phyloP scores from a whole-genome alignment of 176 grass and related monocot genomes.

The Carex kokanica region DNA sequence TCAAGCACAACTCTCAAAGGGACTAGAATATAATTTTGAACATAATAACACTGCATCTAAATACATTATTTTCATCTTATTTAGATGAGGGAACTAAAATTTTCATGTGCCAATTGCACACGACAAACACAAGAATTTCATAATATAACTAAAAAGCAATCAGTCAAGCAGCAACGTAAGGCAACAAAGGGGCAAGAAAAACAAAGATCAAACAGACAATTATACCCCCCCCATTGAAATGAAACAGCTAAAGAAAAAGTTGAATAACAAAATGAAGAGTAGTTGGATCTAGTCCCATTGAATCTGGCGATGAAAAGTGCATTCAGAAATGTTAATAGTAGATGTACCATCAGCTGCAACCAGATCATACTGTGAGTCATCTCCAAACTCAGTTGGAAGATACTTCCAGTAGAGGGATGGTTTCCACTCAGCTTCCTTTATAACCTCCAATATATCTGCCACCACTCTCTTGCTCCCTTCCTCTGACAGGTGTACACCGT shows the following conservation, averaged over 20 bases:
- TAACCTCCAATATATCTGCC: slow-evolving; percentile 49
- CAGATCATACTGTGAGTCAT: slow-evolving; percentile 69
- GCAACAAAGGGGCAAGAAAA: not conserved
- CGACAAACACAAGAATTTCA: not conserved
- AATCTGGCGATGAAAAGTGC: slow-evolving; percentile 48
- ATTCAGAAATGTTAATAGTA: slow-evolving; percentile 63
- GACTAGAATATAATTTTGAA: not conserved
- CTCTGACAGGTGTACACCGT: slow-evolving; percentile 71
- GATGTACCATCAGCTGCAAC: slow-evolving; percentile 50
- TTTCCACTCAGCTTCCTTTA: slow-evolving; percentile 82
- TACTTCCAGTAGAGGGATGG: slow-evolving; percentile 75
- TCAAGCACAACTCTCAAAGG: not conserved
- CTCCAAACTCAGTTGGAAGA: slow-evolving; percentile 60
- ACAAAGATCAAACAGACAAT: not conserved
- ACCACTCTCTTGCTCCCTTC: slow-evolving; percentile 65
- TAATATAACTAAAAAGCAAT: not conserved
- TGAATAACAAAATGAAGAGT: not conserved
- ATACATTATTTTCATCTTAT: not conserved
- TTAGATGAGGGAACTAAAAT: not conserved
- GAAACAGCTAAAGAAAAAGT: not conserved
- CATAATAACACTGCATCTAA: not conserved
- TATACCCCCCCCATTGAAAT: too few relatives aligned
- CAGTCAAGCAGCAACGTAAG: not conserved
- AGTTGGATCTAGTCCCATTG: slow-evolving; percentile 49
- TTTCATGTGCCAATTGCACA: not conserved